These are phyloP conservation scores for Scutellaria minor DNA, from an alignment of 257 asterid species.

Conservation along the genomic window DNA sequence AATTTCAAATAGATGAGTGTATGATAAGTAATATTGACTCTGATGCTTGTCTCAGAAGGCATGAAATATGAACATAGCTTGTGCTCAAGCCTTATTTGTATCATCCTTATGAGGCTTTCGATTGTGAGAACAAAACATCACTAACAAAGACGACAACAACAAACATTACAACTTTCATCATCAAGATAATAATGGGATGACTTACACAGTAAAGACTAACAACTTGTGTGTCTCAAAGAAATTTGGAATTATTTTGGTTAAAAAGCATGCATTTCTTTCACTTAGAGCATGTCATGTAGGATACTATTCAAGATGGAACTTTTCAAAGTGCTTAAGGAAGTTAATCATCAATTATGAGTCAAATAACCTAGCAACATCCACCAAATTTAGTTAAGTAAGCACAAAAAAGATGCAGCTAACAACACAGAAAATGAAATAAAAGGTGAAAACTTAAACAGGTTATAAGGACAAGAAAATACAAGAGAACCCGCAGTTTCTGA, in stretches of 20 bases:
- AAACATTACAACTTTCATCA: neutral
- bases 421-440: neutral
- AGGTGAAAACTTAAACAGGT: neutral
- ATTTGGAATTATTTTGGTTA: too few relatives aligned
- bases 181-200: neutral
- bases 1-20: neutral
- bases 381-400: conserved; percentile 1
- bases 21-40: neutral
- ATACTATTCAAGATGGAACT: conserved; percentile 2
- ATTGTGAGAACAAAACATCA: conserved; percentile 1
- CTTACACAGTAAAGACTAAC: neutral
- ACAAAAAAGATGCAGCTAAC: conserved; percentile 11
- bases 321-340: neutral
- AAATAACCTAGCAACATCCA: neutral
- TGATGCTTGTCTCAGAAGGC: neutral
- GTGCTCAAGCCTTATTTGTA: neutral
- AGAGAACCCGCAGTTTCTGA: conserved; percentile 22
- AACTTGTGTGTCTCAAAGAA: neutral
- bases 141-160: conserved; percentile 1
- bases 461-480: neutral
- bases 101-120: neutral
- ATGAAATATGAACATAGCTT: neutral
- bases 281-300: neutral
- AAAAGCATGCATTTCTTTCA: too few relatives aligned
- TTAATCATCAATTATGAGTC: conserved; percentile 13